phyloP scores from a whole-genome alignment of 73 alveolate species.

The Effrenium voratum region DNA sequence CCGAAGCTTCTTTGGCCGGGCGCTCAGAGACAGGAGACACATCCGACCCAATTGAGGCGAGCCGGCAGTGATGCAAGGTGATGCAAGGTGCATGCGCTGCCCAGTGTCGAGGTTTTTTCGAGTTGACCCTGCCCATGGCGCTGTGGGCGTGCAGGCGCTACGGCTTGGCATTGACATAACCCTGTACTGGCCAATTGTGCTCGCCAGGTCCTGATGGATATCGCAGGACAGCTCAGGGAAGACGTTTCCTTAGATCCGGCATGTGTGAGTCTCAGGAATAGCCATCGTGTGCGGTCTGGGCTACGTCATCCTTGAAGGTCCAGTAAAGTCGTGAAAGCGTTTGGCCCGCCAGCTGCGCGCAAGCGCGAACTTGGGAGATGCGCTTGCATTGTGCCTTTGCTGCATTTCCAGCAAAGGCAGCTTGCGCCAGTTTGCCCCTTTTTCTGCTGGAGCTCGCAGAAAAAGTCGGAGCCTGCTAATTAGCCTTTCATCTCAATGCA shows the following conservation, averaged over 20 bases:
- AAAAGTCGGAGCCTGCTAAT: too few relatives aligned
- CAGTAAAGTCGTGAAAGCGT: background rate
- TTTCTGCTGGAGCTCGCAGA: too few relatives aligned
- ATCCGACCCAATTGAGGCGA: too few relatives aligned
- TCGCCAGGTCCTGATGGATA: conserved; percentile 52
- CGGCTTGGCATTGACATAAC: background rate
- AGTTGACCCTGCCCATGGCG: conserved; percentile 65
- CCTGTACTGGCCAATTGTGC: background rate
- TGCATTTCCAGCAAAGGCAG: too few relatives aligned
- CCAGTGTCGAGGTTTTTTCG: conserved; percentile 15
- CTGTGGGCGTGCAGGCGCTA: conserved; percentile 62
- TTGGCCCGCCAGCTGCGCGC: background rate
- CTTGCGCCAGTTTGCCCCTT: too few relatives aligned
- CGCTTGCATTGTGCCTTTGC: background rate
- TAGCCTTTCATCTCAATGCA: too few relatives aligned
- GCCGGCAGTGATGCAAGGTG: too few relatives aligned
- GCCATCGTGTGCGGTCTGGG: conserved; percentile 56
- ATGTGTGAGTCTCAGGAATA: background rate
- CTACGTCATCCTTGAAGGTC: conserved; percentile 56
- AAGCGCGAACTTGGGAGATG: background rate
- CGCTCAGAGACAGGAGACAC: background rate
- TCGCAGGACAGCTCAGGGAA: conserved; percentile 2
- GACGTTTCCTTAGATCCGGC: background rate
- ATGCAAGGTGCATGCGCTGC: too few relatives aligned
- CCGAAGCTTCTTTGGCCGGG: conserved; percentile 47